Evolutionary conservation across 2,329 filamentous ascomycete genomes (phyloP).

Genomic region (Aspergillus hiratsukae): DNA sequence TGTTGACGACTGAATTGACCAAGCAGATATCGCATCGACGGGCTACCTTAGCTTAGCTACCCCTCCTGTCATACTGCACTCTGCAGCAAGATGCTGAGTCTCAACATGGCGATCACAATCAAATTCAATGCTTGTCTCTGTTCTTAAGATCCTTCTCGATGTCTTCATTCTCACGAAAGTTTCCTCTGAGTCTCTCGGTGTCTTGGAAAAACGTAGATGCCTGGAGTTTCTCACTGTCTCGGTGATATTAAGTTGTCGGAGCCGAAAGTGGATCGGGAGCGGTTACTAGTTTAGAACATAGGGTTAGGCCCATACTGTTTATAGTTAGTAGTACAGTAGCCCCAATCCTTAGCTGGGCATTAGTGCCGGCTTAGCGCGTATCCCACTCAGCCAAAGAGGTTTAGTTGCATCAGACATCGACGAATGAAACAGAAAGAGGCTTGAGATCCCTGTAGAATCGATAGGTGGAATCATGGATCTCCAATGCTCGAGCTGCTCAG

Average conservation of each 20-base stretch:
- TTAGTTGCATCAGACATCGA: neutral
- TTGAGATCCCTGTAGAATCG: neutral
- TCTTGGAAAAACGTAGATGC: slow-evolving; percentile 2
- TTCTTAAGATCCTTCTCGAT: neutral
- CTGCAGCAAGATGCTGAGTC: neutral
- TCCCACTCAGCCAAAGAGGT: neutral
- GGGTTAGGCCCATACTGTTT: neutral
- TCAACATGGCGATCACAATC: neutral
- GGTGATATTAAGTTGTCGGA: neutral
- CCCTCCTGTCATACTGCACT: neutral
- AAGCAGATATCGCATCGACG: neutral
- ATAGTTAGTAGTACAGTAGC: neutral
- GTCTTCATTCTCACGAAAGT: neutral
- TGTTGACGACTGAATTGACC: neutral
- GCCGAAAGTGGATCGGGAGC: neutral
- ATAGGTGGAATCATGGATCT: too few relatives aligned
- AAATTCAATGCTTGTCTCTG: neutral
- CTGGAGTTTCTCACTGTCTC: slow-evolving; percentile 1
- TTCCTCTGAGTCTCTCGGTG: neutral
- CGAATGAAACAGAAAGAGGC: neutral
- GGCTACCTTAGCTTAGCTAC: too few relatives aligned
- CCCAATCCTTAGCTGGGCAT: neutral
- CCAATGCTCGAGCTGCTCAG: too few relatives aligned
- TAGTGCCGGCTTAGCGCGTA: neutral
- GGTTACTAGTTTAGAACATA: neutral